Base-by-base conservation (phyloP, 495 filamentous ascomycete species). In the Clohesyomyces aquaticus region DNA sequence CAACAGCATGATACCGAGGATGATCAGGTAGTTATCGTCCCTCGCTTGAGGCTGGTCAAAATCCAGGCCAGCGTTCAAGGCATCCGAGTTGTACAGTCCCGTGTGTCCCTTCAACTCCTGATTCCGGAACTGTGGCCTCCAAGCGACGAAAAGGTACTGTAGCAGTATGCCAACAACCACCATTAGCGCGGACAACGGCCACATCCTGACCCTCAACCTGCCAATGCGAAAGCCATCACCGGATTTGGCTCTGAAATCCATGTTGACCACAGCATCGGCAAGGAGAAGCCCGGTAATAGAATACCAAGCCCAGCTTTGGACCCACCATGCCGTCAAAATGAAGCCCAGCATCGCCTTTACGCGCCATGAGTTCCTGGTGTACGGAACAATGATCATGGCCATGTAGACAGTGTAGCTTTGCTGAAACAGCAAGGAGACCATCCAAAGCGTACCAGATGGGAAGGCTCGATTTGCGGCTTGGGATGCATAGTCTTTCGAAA, bases 331-430 rank as follows among this genome's bases (percentile, higher is more conserved):
- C 11, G 73, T 72, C 10, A 74, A 14, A 58, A 77, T 70, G 66
- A 77, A 75, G 35, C 60, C 16, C 27, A 69, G 28, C 26, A 69
- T 55, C 8, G 64, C 73, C 48, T 72, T 67, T 9, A 77, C 59
- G 11, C 74, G 63, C 75, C 75, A 77, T 22, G 55, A 55, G 2
- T 53, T 28, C 1, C 75, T 65, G 1, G 75, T 77, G 61, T 72
- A 74, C 6, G 75, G 75, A 4, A 73, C 63, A 32, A 71, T 72
- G 52, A 76, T 62, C 75, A 77, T 77, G 19, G 72, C 70, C 65
- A 75, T 71, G 51, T 72, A 77, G 21, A 75, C 67, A 12, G 75
- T 77, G 61, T 75, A 77, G 65, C 69, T 70, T 45, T 77, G 75
- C 47, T 69, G 65, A 47, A 74, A 77, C 19, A 77, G 57, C 21